Base-by-base conservation (phyloP, 208 protist species). In the Balamuthia mandrillaris region DNA sequence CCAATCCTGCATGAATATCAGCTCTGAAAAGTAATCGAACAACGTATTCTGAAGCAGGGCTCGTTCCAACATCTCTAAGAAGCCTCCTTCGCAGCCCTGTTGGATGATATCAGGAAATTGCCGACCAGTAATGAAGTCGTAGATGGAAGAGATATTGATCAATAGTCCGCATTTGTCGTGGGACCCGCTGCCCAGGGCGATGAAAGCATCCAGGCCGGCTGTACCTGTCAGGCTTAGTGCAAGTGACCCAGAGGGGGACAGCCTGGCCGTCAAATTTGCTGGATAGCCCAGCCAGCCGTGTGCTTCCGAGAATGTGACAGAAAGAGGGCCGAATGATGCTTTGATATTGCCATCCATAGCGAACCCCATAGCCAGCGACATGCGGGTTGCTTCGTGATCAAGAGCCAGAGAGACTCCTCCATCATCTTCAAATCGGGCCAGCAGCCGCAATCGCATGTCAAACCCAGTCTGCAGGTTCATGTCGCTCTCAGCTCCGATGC, bases 261-360 rank as follows among this genome's bases (percentile, higher is more conserved):
- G 49, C 33, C 49, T 44, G 6, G 27, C 70, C 10, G 44, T 12
- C 31, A 79, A 35, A 9, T 27, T 24, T 18, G 70, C 70, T 16
- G 70, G 70, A 21, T n/a, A 31, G 42, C 70, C 70, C 2, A 79
- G 7, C 70, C 70, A 79, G 3, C n/a, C 47, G 49, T 79, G 70
- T 0, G 70, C 47, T 16, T 6, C 42, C 47, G 24, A 51, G 21
- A 79, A 51, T 6, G 12, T 29, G 29, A 79, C 47, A 27, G 70
- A 39, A 35, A 79, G n/a, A 33, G 70, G 49, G 0, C 70, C 70
- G n/a, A 79, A 79, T 29, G 35, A 39, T 44, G 18, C 4, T 21
- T 18, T 16, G 9, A 79, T 1, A 18, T 44, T 60, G 29, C 70
- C 70, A 1, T 33, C 33, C 5, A 42, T 6, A 37, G 54, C 70